Evolutionary conservation across 2,329 filamentous ascomycete genomes (phyloP), one percentile per base, ranked within the genome.

Genomic region (Colletotrichum viniferum): DNA sequence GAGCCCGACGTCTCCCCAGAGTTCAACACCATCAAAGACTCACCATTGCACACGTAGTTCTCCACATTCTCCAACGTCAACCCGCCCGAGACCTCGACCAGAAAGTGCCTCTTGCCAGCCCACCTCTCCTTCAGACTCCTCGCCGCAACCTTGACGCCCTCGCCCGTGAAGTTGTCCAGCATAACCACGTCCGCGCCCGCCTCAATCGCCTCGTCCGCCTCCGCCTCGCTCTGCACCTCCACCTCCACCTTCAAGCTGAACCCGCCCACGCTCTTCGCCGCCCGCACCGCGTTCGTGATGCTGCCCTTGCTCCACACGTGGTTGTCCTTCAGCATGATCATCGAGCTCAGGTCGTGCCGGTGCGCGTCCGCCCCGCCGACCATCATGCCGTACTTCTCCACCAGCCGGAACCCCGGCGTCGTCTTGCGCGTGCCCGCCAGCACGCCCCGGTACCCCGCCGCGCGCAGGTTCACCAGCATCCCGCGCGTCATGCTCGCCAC

Each of bases 271-370:
- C 92, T 89, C 83, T 95, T 95, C 28, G 97, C 97, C 3, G 96
- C 95, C 55, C 88, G 88, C 28, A 99, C 96, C 7, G 97, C 97
- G 26, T 94, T 92, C 2, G 94, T 92, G 84, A 99, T 98, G 82
- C 94, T 95, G 30, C 94, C 94, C 69, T 94, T 93, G 77, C 95
- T 95, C 94, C 96, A 98, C 73, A 99, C 94, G 85, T 99, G 97
- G 85, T 99, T 99, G 86, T 99, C 97, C 88, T 99, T 99, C 78
- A 99, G 90, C 97, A 99, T 99, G 72, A 96, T 96, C 97, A 99
- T 98, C 78, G 93, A 91, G 83, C 92, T 94, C 72, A 99, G 88
- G 83, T 99, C 97, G 86, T 98, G 95, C 36, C 97, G 90, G 84
- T 99, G 97, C 4, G 93, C 92, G 85, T 99, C 97, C 18, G 95